Evolutionary conservation across 495 filamentous ascomycete genomes (phyloP), one percentile per base, ranked within the genome.

Genomic region (Podospora pseudopauciseta): DNA sequence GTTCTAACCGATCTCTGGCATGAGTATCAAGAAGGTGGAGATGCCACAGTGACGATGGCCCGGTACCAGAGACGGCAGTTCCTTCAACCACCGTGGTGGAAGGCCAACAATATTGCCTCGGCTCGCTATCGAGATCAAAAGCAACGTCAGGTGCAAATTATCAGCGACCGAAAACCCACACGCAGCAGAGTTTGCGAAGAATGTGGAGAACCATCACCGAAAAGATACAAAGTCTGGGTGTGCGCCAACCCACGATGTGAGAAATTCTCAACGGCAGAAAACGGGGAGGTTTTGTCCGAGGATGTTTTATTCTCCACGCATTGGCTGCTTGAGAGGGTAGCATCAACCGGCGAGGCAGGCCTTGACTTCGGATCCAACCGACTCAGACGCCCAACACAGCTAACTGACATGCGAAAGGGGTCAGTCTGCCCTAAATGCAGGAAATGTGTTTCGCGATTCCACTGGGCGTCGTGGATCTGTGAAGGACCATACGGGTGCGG

Each of bases 221-320:
- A n/a, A 39, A 27, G 61, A 39, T 63, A 63, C 30, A 44, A 39
- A 32, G n/a, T 19, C 32, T 63, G 61, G 61, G 27, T 63, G 6
- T 63, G 61, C 19, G 30, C 28, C 13, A 63, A 63, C 30, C 28
- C 32, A 3, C 2, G 6, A 3, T 63, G 61, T 63, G 27, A 28
- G 30, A n/a, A 49, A 7, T 63, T 63, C 34, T 63, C 61, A 30
- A 27, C 16, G 7, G 49, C 6, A 3, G 28, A 19, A n/a, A 11
- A 34, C 9, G 61, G 61, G 16, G 18, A 63, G 15, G 4, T 7
- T 0, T 32, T 63, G 2, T 26, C 61, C 30, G n/a, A 49, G 19
- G 61, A 19, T 49, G 4, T 23, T 13, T 1, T 5, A 6, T 63
- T 63, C 32, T 63, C 61, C 18, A n/a, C 4, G 15, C 61, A 32